Conservation (phyloP, 768 basidiomycete species). For the Boletus subcaerulescens region DNA sequence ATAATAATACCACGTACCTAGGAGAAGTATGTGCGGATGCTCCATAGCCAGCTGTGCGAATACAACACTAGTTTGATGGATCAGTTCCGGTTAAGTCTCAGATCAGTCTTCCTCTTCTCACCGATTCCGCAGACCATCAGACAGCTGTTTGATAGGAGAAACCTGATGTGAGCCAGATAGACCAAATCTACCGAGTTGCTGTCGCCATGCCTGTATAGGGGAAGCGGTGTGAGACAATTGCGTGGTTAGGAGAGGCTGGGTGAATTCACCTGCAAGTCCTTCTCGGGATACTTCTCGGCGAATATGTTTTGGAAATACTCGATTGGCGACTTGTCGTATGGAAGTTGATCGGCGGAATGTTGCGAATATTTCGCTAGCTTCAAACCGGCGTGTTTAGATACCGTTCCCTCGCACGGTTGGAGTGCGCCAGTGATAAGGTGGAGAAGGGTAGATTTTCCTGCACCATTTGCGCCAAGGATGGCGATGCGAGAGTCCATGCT, state of each 20-base stretch:
- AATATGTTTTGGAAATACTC: conserved; percentile 92
- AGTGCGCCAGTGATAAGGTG: conserved; percentile 84
- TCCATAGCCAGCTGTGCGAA: conserved; percentile 98
- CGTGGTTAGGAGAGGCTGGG: conserved; percentile 6
- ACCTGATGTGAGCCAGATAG: conserved; percentile 93
- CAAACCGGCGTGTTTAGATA: conserved; percentile 84
- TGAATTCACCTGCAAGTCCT: conserved; percentile 64
- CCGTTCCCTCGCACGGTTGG: conserved; percentile 78
- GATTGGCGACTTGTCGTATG: conserved; percentile 85
- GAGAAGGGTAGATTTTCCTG: conserved; percentile 90
- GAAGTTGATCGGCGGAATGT: conserved; percentile 97
- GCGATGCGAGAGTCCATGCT: conserved; percentile 95
- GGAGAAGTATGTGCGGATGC: conserved; percentile 89
- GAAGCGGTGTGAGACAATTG: conserved; percentile 9
- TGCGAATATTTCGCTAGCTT: conserved; percentile 99
- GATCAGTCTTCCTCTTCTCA: conserved; percentile 36
- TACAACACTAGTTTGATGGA: conserved; percentile 61
- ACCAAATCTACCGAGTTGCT: conserved; percentile 94
- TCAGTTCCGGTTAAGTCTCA: conserved; percentile 12
- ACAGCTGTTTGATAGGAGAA: conserved; percentile 88
- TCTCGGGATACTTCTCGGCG: conserved; percentile 83
- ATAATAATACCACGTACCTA: conserved; percentile 47
- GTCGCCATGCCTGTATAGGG: conserved; percentile 75
- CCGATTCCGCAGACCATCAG: conserved; percentile 96
- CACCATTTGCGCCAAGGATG: conserved; percentile 94